phyloP scores from a whole-genome alignment of 352 stramenopile species.

The Phytophthora chlamydospora region DNA sequence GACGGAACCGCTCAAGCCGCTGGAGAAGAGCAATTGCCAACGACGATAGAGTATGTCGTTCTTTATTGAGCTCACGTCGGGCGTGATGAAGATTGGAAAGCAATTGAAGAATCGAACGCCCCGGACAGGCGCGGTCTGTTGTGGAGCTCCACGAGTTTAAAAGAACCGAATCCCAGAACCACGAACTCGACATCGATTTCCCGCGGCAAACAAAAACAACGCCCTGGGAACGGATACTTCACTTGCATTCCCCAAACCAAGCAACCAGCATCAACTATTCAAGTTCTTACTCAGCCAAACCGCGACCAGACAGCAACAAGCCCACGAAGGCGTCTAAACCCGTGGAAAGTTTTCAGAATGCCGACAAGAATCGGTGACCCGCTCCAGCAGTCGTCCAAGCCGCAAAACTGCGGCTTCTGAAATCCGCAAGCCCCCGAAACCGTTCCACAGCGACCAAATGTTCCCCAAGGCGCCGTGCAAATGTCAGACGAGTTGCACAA shows the following conservation, averaged over 20 bases:
- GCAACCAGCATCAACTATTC: too few species aligned
- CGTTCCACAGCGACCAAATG: neutral
- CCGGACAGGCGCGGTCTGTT: too few species aligned
- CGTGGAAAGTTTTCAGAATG: neutral
- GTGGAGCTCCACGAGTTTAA: too few species aligned
- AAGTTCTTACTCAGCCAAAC: neutral
- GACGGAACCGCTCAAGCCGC: neutral
- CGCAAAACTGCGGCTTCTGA: neutral
- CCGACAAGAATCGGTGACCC: neutral
- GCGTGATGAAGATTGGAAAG: neutral
- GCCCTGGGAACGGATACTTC: too few species aligned
- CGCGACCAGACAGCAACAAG: neutral
- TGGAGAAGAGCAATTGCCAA: neutral
- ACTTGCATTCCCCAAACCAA: too few species aligned
- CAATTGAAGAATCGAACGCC: neutral
- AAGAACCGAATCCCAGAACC: too few species aligned
- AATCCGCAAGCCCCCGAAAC: neutral
- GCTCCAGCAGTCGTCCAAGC: neutral
- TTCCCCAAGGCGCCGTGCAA: neutral
- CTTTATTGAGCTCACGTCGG: constrained; percentile 5
- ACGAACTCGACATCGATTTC: too few species aligned
- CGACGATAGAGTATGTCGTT: neutral
- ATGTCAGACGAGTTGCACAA: neutral
- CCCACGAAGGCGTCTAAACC: neutral
- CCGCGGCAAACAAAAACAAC: too few species aligned